phyloP scores from a whole-genome alignment of 768 basidiomycete species.

The Suillus hirtellus region DNA sequence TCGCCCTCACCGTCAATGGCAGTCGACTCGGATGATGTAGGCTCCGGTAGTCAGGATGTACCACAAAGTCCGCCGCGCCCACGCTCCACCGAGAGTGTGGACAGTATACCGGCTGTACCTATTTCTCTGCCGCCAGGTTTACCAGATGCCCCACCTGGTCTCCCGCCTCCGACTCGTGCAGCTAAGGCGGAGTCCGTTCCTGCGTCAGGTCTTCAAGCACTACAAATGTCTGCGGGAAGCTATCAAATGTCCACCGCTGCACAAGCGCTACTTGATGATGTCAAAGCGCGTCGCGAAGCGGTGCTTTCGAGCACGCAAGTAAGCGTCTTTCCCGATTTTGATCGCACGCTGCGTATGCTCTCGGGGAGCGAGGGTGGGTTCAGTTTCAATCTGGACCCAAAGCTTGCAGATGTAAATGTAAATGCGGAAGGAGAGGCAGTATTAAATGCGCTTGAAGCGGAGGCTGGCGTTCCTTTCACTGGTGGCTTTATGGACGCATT shows the following conservation, averaged over 20 bases:
- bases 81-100: conserved; percentile 39
- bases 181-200: conserved; percentile 52
- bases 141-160: conserved; percentile 58
- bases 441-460: conserved; percentile 49
- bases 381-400: conserved; percentile 86
- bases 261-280: conserved; percentile 80
- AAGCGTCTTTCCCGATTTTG: conserved; percentile 88
- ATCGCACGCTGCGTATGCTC: conserved; percentile 76
- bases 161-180: conserved; percentile 47
- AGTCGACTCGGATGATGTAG: conserved; percentile 55
- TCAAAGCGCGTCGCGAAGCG: conserved; percentile 72
- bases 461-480: conserved; percentile 55
- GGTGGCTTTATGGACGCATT: conserved; percentile 73
- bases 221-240: conserved; percentile 52
- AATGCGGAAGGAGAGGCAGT: conserved; percentile 38
- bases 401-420: conserved; percentile 52
- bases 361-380: conserved; percentile 70
- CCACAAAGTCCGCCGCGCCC: conserved; percentile 43
- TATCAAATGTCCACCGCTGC: conserved; percentile 90
- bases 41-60: conserved; percentile 44
- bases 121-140: conserved; percentile 48
- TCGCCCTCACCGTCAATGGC: conserved; percentile 50
- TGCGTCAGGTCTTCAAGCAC: conserved; percentile 42
- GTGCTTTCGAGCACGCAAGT: conserved; percentile 39
- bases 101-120: conserved; percentile 30